Base-by-base conservation (phyloP, 139 green algal genomes). In the Pleodorina starrii region DNA sequence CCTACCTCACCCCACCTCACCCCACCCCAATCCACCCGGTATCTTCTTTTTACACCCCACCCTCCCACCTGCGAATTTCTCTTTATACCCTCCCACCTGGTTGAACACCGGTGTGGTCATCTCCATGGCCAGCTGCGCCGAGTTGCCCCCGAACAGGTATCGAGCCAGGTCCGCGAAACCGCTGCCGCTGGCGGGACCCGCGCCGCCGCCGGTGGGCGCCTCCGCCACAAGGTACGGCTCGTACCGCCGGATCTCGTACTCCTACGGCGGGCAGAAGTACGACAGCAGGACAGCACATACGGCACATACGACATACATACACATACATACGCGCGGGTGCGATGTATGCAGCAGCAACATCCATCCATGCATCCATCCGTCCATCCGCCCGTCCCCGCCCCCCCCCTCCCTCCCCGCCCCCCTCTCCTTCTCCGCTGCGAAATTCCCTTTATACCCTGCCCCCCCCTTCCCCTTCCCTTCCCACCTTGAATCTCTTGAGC, bases 161-260 rank as follows among this genome's bases (percentile, higher is more conserved):
- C 66, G 17, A 21, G 87, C 87, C 27, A 91, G 76, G 36, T 83
- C 77, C 1, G 36, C 63, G 77, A 91, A 91, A 21, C 87, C 87
- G 1, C 59, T 44, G 32, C 86, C 82, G 46, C 63, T 80, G 60
- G 63, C 78, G 11, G 82, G 66, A 0, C 63, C 68, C 0, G 82
- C 29, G 50, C 79, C 88, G 1, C 1, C 10, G 48, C 60, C 69
- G 68, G 89, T 89, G 35, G 88, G n/a, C 54, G 59, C 72, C 73
- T 90, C 75, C 23, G 85, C 74, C 57, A 90, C 95, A 38, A 96
- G 19, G 85, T 94, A 98, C 0, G 92, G 85, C 54, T 93, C 59
- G 77, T 98, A 97, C 43, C 86, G n/a, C 1, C 96, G 79, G 2
- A 97, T 89, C 87, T 98, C 96, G 84, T 98, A 98, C 25, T 95